A percentile compares a stretch with the other conserved stretches of the same genome.
These are phyloP conservation scores for Pigoraptor vietnamica DNA, from an alignment of 78 protist genomes.

Conservation along the genomic window DNA sequence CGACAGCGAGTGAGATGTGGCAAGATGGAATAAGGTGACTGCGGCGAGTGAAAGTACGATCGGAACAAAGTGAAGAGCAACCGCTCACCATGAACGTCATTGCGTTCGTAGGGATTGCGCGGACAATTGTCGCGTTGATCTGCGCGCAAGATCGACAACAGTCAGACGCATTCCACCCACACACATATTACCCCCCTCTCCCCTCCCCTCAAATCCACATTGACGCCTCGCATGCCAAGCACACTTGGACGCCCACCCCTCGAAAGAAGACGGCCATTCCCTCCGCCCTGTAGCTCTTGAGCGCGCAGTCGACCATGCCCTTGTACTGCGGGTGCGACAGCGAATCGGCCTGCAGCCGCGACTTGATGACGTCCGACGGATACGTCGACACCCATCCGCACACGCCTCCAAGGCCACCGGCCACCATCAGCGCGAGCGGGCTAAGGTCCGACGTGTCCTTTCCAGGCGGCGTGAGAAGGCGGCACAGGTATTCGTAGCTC, in stretches of 20 bases:
- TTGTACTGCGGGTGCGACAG: background rate
- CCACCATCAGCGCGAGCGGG: background rate
- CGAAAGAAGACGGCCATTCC: background rate
- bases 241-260: too few species aligned
- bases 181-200: too few species aligned
- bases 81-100: background rate
- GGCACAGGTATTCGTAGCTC: background rate
- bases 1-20: too few species aligned
- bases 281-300: background rate
- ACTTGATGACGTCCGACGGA: slow-evolving; percentile 4
- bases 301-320: background rate
- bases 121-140: background rate
- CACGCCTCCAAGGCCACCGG: background rate
- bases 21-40: too few species aligned
- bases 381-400: background rate
- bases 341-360: background rate
- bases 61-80: too few species aligned
- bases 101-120: slow-evolving; percentile 6
- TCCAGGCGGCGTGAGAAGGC: background rate
- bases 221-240: too few species aligned
- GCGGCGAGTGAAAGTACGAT: too few species aligned
- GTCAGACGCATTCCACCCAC: too few species aligned
- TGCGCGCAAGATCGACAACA: too few species aligned
- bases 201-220: too few species aligned
- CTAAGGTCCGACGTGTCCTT: background rate